Conservation (phyloP, 805 yeast species). For the Saccharomycopsis sp. region DNA sequence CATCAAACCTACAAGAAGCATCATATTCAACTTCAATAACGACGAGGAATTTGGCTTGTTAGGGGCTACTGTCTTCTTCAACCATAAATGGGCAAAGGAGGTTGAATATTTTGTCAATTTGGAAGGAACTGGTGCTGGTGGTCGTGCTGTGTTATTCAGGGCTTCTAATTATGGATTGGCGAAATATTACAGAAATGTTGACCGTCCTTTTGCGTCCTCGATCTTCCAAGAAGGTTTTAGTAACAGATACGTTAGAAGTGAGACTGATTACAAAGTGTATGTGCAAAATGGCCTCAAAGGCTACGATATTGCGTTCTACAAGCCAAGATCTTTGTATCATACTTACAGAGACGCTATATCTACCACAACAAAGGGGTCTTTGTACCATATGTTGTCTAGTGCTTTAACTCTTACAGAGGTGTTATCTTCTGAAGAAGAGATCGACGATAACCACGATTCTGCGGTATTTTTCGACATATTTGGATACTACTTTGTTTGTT, state of each 20-base stretch:
- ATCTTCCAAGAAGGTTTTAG: slow-evolving; percentile 81
- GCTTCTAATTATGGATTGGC: slow-evolving; percentile 75
- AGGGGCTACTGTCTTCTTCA: slow-evolving; percentile 70
- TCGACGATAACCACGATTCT: slow-evolving; percentile 28
- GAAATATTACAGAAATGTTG: slow-evolving; percentile 43
- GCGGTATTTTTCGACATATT: slow-evolving; percentile 64
- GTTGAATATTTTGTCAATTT: slow-evolving; percentile 67
- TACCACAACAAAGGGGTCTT: slow-evolving; percentile 56
- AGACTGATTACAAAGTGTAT: slow-evolving; percentile 81
- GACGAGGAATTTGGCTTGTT: slow-evolving; percentile 83
- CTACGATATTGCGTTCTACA: slow-evolving; percentile 82
- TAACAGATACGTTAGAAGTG: slow-evolving; percentile 62
- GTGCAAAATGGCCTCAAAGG: slow-evolving; percentile 67
- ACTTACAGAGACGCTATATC: slow-evolving; percentile 66
- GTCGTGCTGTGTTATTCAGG: slow-evolving; percentile 74
- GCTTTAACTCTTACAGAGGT: slow-evolving; percentile 51
- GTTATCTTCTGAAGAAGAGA: slow-evolving; percentile 25
- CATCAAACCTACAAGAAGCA: slow-evolving; percentile 58
- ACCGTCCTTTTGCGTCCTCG: slow-evolving; percentile 69
- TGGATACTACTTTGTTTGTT: slow-evolving; percentile 48
- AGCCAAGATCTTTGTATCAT: slow-evolving; percentile 79
- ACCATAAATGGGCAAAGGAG: slow-evolving; percentile 63
- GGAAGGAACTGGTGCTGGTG: slow-evolving; percentile 93
- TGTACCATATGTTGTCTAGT: slow-evolving; percentile 80
- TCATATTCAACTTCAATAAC: slow-evolving; percentile 81